Base-by-base conservation (phyloP, 345 rosid species). In the Eucalyptus caleyi region DNA sequence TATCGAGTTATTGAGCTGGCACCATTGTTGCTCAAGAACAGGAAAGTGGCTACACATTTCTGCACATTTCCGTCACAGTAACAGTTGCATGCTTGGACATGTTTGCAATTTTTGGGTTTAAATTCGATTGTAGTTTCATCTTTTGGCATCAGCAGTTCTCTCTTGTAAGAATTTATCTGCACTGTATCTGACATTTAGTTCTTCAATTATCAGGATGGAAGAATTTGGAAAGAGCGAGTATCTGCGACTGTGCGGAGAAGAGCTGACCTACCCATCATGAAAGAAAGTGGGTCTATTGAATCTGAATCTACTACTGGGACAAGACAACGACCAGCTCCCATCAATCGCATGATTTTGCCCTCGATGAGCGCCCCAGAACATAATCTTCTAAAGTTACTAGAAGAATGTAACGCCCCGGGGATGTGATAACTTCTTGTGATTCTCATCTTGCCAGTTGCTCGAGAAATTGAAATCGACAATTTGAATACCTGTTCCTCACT, bases 321-420 rank as follows among this genome's bases (percentile, higher is more conserved):
- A 27, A 90, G 88, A 62, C 94, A 94, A 37, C 93, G 94, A 37
- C 92, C 93, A 5, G 88, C 90, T 19, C 92, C 49, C 40, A 60
- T 93, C 21, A 95, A 92, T 88, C 95, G 97, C 85, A 65, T 89
- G 45, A 97, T 97, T 88, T 93, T 95, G 89, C 99, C 99, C 60
- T 97, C 99, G 26, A 89, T 95, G 7, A 96, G 99, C 90, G 99
- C 99, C 16, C 99, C 98, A 30, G 99, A 97, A 89, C 97, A 97
- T 92, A 91, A 96, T 94, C 92, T 97, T 86, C 94, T 96, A 65
- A 93, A 97, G 88, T 94, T 97, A 49, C 96, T 97, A 2, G 97
- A 97, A 91, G 99, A 97, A 89, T 97, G 97, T 90, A 93, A 95
- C 86, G 93, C 95, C 86, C 94, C 91, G 49, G 90, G 95, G 90